Evolutionary conservation across 2,329 filamentous ascomycete genomes (phyloP).

Genomic region (Xylariaceae sp.): DNA sequence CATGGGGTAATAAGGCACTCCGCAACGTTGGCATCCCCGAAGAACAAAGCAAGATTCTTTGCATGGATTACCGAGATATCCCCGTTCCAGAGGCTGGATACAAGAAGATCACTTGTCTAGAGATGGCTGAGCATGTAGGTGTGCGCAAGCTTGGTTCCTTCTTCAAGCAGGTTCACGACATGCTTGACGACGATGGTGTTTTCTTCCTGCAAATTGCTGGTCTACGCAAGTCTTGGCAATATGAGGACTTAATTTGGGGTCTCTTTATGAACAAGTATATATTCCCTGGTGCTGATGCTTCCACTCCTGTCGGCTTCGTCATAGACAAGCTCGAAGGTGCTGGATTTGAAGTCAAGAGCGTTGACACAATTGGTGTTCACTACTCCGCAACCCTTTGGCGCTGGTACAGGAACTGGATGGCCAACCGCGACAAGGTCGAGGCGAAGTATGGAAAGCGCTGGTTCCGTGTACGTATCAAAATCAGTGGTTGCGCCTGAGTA

Average conservation of each 20-base stretch:
- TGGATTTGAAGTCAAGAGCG: constrained; percentile 87
- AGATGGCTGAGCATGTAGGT: constrained; percentile 99
- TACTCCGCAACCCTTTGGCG: constrained; percentile 96
- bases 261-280: constrained; percentile 99
- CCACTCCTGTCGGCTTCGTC: constrained; percentile 88
- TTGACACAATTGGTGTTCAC: constrained; percentile 95
- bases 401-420: constrained; percentile 99
- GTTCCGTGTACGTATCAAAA: constrained; percentile 76
- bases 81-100: constrained; percentile 78
- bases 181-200: constrained; percentile 94
- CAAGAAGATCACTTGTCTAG: constrained; percentile 95
- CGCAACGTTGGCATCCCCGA: constrained; percentile 82
- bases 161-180: constrained; percentile 85
- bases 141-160: constrained; percentile 85
- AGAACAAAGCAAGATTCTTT: constrained; percentile 88
- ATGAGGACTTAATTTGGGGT: constrained; percentile 97
- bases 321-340: constrained; percentile 83
- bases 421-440: constrained; percentile 87
- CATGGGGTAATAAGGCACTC: constrained; percentile 92
- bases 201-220: constrained; percentile 97
- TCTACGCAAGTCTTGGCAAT: constrained; percentile 94
- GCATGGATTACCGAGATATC: constrained; percentile 97
- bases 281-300: constrained; percentile 96
- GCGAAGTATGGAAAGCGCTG: constrained; percentile 95
- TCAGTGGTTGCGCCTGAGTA: neutral